Evolutionary conservation across 2,329 filamentous ascomycete genomes (phyloP), one percentile per base, ranked within the genome.

Genomic region (Fusarium protoensiforme): DNA sequence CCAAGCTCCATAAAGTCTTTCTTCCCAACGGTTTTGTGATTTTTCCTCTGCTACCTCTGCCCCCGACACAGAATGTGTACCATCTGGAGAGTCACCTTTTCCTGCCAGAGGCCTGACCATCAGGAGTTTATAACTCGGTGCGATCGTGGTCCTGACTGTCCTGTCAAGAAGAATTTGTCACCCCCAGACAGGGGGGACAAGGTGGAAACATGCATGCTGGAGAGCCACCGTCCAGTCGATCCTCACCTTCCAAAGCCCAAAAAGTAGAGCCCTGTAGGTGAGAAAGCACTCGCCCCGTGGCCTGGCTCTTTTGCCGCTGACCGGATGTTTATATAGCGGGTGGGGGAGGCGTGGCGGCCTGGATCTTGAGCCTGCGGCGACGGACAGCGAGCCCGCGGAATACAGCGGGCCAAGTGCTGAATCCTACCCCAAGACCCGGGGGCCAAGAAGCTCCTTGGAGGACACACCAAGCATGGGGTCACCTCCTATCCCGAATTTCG

Each of bases 191-290:
- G 59, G 61, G 61, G 69, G 33, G 64, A 61, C 27, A 53, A 51
- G 61, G 60, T 54, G 41, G 64, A 70, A 53, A 67, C 61, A 16
- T 70, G 71, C 67, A 64, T 68, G 54, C 46, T 63, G 35, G 53
- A 61, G 35, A 70, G 41, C 56, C 54, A 69, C 54, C 58, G 31
- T 33, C 9, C 61, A 38, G 29, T 69, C 48, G 61, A 71, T 33
- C 46, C 68, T 65, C 68, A 68, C 53, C 38, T 67, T 2, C 61
- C 56, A 20, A 64, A 36, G 51, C 69, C 60, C 31, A 60, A 46
- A 51, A 29, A 63, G 31, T 63, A 60, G 54, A 24, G 36, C 58
- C 14, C n/a, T 38, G 24, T 56, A 39, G 46, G 61, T 46, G n/a
- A 61, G 16, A 7, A 46, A 48, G 33, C 20, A 8, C 54, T 31